Evolutionary conservation across 768 basidiomycete genomes (phyloP), one percentile per base, ranked within the genome.

Genomic region (Arthromyces matolae): DNA sequence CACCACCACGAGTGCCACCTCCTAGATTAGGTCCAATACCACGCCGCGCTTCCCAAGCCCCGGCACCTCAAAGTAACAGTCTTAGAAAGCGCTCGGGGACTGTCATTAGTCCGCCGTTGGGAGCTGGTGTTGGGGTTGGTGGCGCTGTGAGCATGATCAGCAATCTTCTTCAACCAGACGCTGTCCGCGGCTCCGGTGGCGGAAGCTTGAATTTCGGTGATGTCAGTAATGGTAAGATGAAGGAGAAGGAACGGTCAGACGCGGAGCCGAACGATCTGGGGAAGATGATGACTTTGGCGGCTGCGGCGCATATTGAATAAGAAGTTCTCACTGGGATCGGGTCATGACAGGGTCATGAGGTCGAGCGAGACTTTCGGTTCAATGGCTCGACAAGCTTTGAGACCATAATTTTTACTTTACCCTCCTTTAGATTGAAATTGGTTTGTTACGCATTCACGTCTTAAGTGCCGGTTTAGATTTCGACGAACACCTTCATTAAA

Each of bases 11-110:
- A 36, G 16, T 46, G 6, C 53, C 24, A 19, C 34, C 42, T 13
- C 46, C 9, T 48, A 51, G 31, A 32, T 56, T 43, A 13, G 53
- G 58, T 1, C 47, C 55, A 7, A 58, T 67, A 16, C 37, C 56
- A 8, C 62, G 63, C 27, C 52, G 62, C 3, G 47, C 57, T 14
- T 68, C 64, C 16, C 54, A 55, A 24, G 63, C 60, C 2, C 65
- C 62, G 22, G 53, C 61, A 16, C 59, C 65, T 20, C 57, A 60
- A 37, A 49, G 59, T 6, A 49, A 53, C 23, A 38, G 19, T 34
- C 56, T 59, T 34, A 59, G 67, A 24, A 66, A 63, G 40, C 62
- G 66, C 20, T 64, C 68, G 2, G 66, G 66, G 38, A 71, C 64
- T 20, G 56, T 64, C 31, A 49, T 65, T n/a, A 60, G 58, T 8